Evolutionary conservation across 2,329 filamentous ascomycete genomes (phyloP).

Genomic region (Cyanodermella asteris): DNA sequence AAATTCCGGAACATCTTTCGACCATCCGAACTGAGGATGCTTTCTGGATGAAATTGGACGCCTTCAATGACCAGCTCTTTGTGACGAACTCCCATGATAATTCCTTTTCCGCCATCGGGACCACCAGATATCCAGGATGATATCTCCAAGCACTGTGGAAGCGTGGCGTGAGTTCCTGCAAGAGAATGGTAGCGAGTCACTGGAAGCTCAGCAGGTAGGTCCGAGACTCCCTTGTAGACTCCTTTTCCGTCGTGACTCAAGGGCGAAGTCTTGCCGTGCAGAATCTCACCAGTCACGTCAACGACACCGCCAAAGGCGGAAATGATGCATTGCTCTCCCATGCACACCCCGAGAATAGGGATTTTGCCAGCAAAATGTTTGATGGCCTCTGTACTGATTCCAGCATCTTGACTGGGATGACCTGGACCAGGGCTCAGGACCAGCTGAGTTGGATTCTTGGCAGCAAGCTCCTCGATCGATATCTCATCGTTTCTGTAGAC

Average conservation of each 20-base stretch:
- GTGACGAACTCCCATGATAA: constrained; percentile 95
- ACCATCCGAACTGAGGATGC: constrained; percentile 78
- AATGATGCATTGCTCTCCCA: constrained; percentile 98
- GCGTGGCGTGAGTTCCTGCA: constrained; percentile 69
- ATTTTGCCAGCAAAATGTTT: constrained; percentile 83
- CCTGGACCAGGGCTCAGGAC: constrained; percentile 90
- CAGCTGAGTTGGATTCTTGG: constrained; percentile 72
- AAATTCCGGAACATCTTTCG: constrained; percentile 86
- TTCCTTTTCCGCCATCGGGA: constrained; percentile 52
- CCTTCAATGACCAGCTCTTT: constrained; percentile 82
- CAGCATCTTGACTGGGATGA: constrained; percentile 77
- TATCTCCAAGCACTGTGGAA: constrained; percentile 70
- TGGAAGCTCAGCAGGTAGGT: constrained; percentile 56
- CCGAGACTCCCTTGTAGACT: constrained; percentile 71
- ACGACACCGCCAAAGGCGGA: constrained; percentile 83
- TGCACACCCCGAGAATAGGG: constrained; percentile 90
- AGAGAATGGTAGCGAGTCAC: constrained; percentile 94
- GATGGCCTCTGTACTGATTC: constrained; percentile 81
- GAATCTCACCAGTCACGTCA: constrained; percentile 78
- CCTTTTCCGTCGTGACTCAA: constrained; percentile 77
- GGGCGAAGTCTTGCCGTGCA: constrained; percentile 91
- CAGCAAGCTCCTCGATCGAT: constrained; percentile 60
- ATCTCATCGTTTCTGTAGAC: constrained; percentile 89
- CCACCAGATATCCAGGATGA: constrained; percentile 69
- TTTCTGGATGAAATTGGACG: constrained; percentile 95